Evolutionary conservation across 1,139 yeast species (phyloP).

Genomic region (Taiozyma sp.): DNA sequence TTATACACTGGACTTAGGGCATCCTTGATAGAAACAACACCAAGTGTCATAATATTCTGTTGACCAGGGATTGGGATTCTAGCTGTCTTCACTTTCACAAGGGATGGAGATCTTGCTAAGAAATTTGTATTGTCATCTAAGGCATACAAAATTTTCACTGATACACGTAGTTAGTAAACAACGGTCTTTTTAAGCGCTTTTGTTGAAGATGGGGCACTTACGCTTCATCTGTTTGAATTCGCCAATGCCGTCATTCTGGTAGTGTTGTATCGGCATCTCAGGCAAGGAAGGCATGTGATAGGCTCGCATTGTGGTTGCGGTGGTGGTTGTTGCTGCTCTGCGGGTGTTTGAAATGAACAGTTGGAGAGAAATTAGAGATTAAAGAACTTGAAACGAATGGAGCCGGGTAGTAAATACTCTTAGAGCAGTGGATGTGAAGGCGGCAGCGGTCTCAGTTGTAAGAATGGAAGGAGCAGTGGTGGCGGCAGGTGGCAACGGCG

Average conservation of each 20-base stretch:
- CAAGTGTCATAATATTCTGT: constrained; percentile 39
- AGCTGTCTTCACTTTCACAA: constrained; percentile 42
- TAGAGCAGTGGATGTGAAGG: background rate
- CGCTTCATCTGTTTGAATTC: constrained; percentile 23
- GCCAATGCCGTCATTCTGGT: constrained; percentile 4
- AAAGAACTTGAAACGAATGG: background rate
- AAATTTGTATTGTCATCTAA: constrained; percentile 55
- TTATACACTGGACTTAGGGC: constrained; percentile 46
- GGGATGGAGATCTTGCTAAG: constrained; percentile 46
- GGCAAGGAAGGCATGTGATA: constrained; percentile 25
- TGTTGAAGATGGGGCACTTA: constrained; percentile 23
- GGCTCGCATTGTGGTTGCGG: constrained; percentile 23
- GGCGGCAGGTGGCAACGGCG: background rate
- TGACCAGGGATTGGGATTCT: constrained; percentile 36
- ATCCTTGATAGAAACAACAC: constrained; percentile 49
- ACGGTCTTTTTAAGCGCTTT: background rate
- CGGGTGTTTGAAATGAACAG: background rate
- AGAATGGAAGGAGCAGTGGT: too few relatives aligned
- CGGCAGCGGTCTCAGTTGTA: background rate
- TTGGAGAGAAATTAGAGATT: background rate
- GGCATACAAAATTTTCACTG: constrained; percentile 52
- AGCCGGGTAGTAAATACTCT: background rate
- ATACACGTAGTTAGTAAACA: constrained; percentile 9
- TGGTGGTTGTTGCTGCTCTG: background rate
- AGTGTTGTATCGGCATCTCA: constrained; percentile 20